Percentiles rank a stretch among this genome's conserved stretches.
These are phyloP conservation scores for Neurospora sp. DNA, from an alignment of 495 filamentous ascomycete genomes.

Conservation along the genomic window DNA sequence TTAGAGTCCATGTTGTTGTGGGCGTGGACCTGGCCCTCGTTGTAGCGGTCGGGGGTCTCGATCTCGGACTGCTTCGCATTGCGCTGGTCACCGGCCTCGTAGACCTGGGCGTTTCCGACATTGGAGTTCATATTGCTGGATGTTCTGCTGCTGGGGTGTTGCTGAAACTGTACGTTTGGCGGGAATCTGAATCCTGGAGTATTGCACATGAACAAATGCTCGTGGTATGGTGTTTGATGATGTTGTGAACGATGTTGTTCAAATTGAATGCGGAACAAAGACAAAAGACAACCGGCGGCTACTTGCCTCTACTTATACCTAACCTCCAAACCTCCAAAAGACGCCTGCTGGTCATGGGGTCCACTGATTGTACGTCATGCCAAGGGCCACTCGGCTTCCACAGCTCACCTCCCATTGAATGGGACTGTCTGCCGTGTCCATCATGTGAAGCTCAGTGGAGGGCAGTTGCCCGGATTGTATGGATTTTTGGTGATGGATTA, in stretches of 20 bases:
- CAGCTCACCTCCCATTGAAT: neutral
- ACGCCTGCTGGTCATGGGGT: neutral
- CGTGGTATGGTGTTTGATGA: neutral
- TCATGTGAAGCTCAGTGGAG: neutral
- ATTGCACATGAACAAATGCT: neutral
- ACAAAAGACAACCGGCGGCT: neutral
- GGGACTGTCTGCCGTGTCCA: neutral
- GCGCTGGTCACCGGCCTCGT: constrained; percentile 56
- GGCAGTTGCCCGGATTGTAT: neutral
- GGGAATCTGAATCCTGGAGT: neutral
- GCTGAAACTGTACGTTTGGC: neutral
- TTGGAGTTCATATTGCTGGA: constrained; percentile 19
- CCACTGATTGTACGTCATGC: neutral
- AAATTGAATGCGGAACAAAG: neutral
- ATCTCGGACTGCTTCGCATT: constrained; percentile 50
- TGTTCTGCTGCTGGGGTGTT: neutral
- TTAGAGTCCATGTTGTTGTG: constrained; percentile 67
- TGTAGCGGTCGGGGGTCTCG: constrained; percentile 40
- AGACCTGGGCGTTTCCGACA: constrained; percentile 31
- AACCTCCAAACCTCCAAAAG: neutral
- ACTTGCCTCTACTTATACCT: neutral
- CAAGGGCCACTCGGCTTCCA: neutral
- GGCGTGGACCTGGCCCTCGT: constrained; percentile 56
- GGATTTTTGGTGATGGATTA: neutral
- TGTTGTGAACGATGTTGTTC: neutral